Evolutionary conservation across 2,329 filamentous ascomycete genomes (phyloP).

Genomic region (Trichoderma sp.): DNA sequence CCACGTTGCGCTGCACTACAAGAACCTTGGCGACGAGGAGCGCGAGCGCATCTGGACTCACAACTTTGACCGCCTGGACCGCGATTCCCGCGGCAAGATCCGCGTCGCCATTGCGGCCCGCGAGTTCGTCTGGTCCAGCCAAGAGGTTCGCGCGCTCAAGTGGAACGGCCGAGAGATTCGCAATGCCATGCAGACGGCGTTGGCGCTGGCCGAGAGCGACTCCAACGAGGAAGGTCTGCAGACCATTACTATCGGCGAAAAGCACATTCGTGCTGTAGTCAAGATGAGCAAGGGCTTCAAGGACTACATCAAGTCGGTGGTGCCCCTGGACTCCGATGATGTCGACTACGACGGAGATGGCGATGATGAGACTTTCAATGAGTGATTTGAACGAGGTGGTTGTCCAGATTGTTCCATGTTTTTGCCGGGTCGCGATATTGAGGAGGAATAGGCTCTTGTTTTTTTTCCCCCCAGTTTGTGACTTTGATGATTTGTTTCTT

Average conservation of each 20-base stretch:
- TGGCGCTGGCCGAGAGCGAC: constrained; percentile 44
- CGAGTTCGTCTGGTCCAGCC: constrained; percentile 38
- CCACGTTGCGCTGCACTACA: constrained; percentile 49
- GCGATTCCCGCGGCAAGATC: constrained; percentile 39
- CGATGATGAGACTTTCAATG: constrained; percentile 10
- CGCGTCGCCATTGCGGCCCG: constrained; percentile 38
- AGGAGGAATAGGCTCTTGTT: not conserved
- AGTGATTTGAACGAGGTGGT: not conserved
- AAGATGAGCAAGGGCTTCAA: constrained; percentile 37
- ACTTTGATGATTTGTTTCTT: not conserved
- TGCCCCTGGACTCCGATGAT: constrained; percentile 8
- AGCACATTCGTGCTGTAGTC: constrained; percentile 35
- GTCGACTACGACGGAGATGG: constrained; percentile 11
- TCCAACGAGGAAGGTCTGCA: constrained; percentile 36
- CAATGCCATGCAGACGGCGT: constrained; percentile 44
- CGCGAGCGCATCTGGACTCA: constrained; percentile 45
- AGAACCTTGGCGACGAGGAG: constrained; percentile 39
- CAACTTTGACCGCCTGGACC: constrained; percentile 45
- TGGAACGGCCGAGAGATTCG: constrained; percentile 46
- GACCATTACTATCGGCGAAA: constrained; percentile 31
- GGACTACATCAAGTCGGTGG: constrained; percentile 29
- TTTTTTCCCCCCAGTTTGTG: not conserved
- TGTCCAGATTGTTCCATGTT: not conserved
- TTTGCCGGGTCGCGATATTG: not conserved
- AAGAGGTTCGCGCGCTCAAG: constrained; percentile 37